Evolutionary conservation across 1,284 basidiomycete species (phyloP).

Genomic region (Agaricales sp.): DNA sequence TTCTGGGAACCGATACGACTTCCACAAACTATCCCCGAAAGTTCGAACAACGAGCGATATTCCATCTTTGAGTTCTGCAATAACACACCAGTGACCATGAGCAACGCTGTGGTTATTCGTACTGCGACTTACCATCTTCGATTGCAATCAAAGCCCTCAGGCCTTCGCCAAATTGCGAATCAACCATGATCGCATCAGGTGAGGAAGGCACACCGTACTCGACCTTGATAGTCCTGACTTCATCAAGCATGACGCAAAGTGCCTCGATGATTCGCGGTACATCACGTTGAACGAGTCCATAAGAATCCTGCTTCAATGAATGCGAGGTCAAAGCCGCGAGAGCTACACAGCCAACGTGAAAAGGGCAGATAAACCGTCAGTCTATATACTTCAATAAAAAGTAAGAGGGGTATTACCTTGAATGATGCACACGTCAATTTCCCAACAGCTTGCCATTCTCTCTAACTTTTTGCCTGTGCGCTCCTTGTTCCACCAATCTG

Average conservation of each 20-base stretch:
- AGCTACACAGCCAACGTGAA: no score
- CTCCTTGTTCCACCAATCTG: not conserved
- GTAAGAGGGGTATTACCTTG: not conserved
- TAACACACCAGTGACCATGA: no score
- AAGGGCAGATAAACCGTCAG: not conserved
- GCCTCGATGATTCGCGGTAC: not conserved
- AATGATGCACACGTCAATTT: not conserved
- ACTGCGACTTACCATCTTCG: not conserved
- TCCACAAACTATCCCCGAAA: not conserved
- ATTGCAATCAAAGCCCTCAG: not conserved
- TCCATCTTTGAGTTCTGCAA: not conserved
- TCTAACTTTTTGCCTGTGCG: not conserved
- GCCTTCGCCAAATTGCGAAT: not conserved
- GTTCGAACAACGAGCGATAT: not conserved
- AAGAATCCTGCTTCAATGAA: not conserved
- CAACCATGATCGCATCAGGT: not conserved
- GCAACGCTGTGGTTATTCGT: no score
- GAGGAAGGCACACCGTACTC: not conserved
- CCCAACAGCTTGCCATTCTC: not conserved
- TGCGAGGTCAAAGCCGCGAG: not conserved
- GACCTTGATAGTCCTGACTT: not conserved
- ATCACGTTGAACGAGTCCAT: not conserved
- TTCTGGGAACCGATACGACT: conserved; percentile 1
- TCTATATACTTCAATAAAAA: not conserved
- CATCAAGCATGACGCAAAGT: not conserved